Evolutionary conservation across 2,329 filamentous ascomycete genomes (phyloP).

Genomic region (Helminthosporium solani): DNA sequence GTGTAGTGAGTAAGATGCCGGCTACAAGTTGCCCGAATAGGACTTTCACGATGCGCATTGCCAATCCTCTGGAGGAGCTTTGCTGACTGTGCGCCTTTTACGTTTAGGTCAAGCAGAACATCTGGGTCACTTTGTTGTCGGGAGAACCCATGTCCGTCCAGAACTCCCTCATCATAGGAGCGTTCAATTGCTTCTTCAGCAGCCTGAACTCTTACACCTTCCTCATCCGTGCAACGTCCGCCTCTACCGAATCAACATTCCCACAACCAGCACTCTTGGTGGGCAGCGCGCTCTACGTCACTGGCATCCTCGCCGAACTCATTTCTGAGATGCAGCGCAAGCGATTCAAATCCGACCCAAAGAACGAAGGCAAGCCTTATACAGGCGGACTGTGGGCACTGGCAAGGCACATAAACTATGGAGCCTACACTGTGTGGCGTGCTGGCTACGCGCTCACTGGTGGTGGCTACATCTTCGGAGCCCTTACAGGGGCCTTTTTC

Average conservation of each 20-base stretch:
- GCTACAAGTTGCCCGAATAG: too few species aligned
- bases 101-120: slow-evolving; percentile 64
- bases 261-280: slow-evolving; percentile 47
- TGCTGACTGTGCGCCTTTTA: too few species aligned
- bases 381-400: slow-evolving; percentile 52
- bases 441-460: slow-evolving; percentile 51
- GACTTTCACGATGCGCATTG: too few species aligned
- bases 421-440: slow-evolving; percentile 55
- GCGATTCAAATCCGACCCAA: slow-evolving; percentile 52
- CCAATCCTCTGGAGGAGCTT: too few species aligned
- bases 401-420: slow-evolving; percentile 58
- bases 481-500: slow-evolving; percentile 44
- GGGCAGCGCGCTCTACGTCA: slow-evolving; percentile 52
- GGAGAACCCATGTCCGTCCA: slow-evolving; percentile 53
- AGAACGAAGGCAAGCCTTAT: slow-evolving; percentile 55
- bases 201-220: slow-evolving; percentile 58
- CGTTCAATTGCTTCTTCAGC: slow-evolving; percentile 59
- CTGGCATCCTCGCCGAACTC: slow-evolving; percentile 57
- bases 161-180: slow-evolving; percentile 47
- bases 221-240: slow-evolving; percentile 52
- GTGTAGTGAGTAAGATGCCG: too few species aligned
- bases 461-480: slow-evolving; percentile 51
- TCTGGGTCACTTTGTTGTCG: slow-evolving; percentile 52
- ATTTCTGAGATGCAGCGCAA: slow-evolving; percentile 59
- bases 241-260: slow-evolving; percentile 43